phyloP scores from a whole-genome alignment of 768 basidiomycete genomes.

The Russula compacta region DNA sequence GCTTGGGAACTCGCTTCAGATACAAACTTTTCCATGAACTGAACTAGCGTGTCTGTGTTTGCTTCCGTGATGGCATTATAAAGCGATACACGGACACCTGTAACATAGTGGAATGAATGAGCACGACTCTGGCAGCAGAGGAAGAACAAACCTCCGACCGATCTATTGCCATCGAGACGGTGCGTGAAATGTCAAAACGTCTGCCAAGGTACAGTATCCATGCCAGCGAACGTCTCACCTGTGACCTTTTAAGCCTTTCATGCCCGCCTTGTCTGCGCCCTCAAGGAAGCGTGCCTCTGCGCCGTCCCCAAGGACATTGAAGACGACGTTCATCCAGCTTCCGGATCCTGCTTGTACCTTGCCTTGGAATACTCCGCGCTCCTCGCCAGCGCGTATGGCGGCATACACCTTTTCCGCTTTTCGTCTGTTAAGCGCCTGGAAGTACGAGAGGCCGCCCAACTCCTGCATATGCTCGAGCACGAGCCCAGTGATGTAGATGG shows the following conservation, averaged over 20 bases:
- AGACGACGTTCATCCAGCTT: constrained; percentile 96
- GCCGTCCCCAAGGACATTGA: constrained; percentile 66
- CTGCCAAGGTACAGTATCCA: background rate
- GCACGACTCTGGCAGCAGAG: background rate
- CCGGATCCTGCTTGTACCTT: constrained; percentile 69
- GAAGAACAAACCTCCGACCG: constrained; percentile 15
- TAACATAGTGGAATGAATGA: background rate
- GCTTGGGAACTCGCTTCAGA: background rate
- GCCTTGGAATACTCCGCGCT: constrained; percentile 54
- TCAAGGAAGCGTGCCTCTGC: constrained; percentile 66
- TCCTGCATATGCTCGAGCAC: constrained; percentile 65
- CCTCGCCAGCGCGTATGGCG: constrained; percentile 60
- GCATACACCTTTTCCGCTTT: constrained; percentile 77
- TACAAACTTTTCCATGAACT: constrained; percentile 51
- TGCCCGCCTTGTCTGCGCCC: constrained; percentile 68
- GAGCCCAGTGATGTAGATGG: constrained; percentile 84
- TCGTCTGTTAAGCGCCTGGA: constrained; percentile 52
- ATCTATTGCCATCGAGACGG: constrained; percentile 8
- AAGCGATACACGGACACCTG: constrained; percentile 73
- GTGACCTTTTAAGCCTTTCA: constrained; percentile 90
- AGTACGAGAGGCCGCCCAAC: constrained; percentile 57
- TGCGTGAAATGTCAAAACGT: background rate
- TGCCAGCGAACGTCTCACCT: constrained; percentile 40
- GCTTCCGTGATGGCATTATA: constrained; percentile 85
- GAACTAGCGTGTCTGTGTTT: constrained; percentile 51